Conservation (phyloP, 345 rosid species). For the Eucalyptus curtisii region DNA sequence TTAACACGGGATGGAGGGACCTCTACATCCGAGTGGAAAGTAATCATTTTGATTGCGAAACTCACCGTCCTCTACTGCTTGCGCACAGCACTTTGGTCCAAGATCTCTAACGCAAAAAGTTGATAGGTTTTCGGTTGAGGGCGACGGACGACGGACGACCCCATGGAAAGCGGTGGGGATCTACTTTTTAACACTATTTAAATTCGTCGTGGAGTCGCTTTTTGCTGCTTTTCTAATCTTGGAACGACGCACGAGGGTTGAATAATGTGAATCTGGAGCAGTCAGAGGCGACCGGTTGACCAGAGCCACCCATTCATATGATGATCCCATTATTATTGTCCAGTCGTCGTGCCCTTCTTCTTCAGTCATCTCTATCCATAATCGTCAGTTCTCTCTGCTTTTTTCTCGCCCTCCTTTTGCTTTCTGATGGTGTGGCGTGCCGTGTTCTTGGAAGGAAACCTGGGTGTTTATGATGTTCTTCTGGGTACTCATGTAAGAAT, state of each 20-base stretch:
- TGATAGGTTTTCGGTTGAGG: neutral
- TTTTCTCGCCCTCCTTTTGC: neutral
- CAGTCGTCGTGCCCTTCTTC: neutral
- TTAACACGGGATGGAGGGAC: neutral
- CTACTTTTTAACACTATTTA: neutral
- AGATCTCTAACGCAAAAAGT: neutral
- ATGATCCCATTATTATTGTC: neutral
- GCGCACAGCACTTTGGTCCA: neutral
- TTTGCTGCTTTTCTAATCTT: neutral
- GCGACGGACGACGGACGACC: neutral
- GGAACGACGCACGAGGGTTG: neutral
- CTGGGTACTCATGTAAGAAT: neutral
- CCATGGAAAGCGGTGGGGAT: neutral
- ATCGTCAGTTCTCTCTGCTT: neutral
- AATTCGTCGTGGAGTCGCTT: neutral
- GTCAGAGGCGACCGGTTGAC: neutral
- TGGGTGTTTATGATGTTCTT: neutral
- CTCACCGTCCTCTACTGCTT: neutral
- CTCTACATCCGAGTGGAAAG: fast-evolving
- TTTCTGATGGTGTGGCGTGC: neutral
- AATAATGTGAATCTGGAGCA: neutral
- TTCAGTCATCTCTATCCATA: neutral
- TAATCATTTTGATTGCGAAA: neutral
- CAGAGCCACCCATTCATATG: neutral
- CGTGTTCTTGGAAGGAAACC: neutral